Base-by-base conservation (phyloP, 257 asterid species). In the Petunia axillaris region DNA sequence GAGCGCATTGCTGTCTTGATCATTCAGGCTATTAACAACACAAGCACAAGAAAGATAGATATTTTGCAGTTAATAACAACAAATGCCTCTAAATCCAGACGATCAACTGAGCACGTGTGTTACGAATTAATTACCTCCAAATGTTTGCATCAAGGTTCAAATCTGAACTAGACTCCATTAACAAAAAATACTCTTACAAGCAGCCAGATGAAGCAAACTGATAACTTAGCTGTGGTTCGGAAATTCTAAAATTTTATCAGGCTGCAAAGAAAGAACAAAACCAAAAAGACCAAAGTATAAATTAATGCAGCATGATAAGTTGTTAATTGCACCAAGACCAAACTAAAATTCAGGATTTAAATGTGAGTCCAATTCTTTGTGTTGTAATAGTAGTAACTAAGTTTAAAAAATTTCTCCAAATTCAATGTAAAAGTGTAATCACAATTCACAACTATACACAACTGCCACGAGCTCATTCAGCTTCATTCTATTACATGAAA, bases 1-100 rank as follows among this genome's bases (percentile, higher is more conserved):
- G 50, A 73, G 37, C 36, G 77, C 77, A 73, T 48, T 73, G 62
- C 77, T 73, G 25, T 73, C 77, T 73, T 73, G 60, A 73, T 11
- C 77, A 73, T 73, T 73, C 44, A 50, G 44, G 59, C 77, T 73
- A 50, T 25, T 73, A 73, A 73, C 25, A 25, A 25, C 25, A 25
- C 25, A 25, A 25, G 25, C 44, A 73, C 11, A 35, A 50, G 2
- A 52, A 35, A 3, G 35, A 44, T 6, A 50, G 13, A 73, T 70
- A 48, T 5, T 50, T 50, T 25, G 1, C 35, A 11, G 44, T 71
- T 50, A 71, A 71, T 71, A 71, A 71, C 25, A 4, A 48, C 60
- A 36, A 1, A 50, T 2, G 55, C 4, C 43, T 43, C 54, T 67
- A 65, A 65, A 64, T 64, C 39, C 14, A 44, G 15, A 44, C 46